phyloP scores from a whole-genome alignment of 2,329 filamentous ascomycete genomes.

The Setomelanomma holmii region DNA sequence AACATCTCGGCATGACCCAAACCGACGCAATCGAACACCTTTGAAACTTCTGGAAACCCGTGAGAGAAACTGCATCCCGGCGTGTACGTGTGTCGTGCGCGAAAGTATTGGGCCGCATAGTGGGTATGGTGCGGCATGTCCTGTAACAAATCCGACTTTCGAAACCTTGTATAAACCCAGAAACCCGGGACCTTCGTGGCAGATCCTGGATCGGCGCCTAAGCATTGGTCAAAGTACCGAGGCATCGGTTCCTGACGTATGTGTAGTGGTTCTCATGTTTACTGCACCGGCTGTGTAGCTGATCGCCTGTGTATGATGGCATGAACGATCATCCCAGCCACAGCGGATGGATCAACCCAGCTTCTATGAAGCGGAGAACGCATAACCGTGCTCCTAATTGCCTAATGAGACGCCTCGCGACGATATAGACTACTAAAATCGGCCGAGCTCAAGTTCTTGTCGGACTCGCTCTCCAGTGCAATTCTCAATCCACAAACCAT shows the following conservation, averaged over 20 bases:
- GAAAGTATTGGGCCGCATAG: background rate
- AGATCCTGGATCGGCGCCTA: background rate
- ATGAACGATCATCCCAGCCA: background rate
- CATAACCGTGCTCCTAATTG: background rate
- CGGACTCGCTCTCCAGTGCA: background rate
- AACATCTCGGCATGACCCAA: slow-evolving; percentile 1
- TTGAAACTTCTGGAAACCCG: slow-evolving; percentile 4
- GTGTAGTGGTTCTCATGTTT: background rate
- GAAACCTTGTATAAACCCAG: slow-evolving; percentile 13
- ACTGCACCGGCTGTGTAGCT: background rate
- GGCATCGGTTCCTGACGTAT: background rate
- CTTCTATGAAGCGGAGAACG: background rate
- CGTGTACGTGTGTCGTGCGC: background rate
- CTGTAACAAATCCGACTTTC: slow-evolving; percentile 13
- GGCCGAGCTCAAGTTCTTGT: background rate
- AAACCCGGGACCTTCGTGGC: background rate
- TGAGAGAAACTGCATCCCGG: background rate
- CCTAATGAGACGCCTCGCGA: background rate
- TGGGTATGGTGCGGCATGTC: slow-evolving; percentile 11
- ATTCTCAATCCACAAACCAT: background rate
- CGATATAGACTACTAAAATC: background rate
- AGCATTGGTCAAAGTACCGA: background rate
- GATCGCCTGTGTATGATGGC: background rate
- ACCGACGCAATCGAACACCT: background rate
- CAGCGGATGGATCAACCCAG: background rate